Percentiles rank a stretch among this genome's conserved stretches.
These are phyloP conservation scores for Choricystis sp. DNA, from an alignment of 139 green algal species.

Conservation along the genomic window DNA sequence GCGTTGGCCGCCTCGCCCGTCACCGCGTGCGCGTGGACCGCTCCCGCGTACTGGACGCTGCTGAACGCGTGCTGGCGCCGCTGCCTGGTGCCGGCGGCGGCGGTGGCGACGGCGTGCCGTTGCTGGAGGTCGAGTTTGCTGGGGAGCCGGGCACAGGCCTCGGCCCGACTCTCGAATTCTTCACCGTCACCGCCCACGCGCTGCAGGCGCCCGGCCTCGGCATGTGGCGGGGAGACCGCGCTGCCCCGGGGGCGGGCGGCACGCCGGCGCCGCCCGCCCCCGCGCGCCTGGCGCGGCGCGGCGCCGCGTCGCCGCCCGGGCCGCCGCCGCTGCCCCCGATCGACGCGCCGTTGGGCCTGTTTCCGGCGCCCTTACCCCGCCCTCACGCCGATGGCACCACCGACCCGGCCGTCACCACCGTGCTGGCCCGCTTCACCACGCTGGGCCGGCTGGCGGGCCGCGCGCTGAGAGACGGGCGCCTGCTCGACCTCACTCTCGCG, in stretches of 20 bases:
- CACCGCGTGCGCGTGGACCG: constrained; percentile 53
- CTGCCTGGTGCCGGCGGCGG: no score
- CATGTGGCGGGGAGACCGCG: constrained; percentile 69
- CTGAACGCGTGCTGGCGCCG: constrained; percentile 50
- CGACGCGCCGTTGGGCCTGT: constrained; percentile 65
- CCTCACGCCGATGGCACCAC: not conserved
- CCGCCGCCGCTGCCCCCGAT: constrained; percentile 14
- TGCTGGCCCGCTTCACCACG: constrained; percentile 74
- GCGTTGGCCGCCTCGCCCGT: not conserved
- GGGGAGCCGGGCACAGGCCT: constrained; percentile 79
- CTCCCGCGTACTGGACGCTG: constrained; percentile 69
- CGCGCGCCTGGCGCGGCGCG: not conserved
- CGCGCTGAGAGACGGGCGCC: constrained; percentile 75
- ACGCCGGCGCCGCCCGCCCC: constrained; percentile 1
- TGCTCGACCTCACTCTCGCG: constrained; percentile 83
- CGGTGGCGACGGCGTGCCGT: no score
- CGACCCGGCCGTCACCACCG: not conserved
- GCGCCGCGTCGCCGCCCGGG: no score
- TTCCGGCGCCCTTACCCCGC: constrained; percentile 55
- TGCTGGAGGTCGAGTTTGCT: constrained; percentile 73
- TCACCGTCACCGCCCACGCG: constrained; percentile 85
- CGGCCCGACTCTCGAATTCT: constrained; percentile 95
- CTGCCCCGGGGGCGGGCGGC: not conserved
- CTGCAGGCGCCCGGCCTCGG: constrained; percentile 55
- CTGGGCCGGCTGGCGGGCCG: constrained; percentile 76